phyloP scores from a whole-genome alignment of 1,139 yeast species.

The Taiozyma sp. region DNA sequence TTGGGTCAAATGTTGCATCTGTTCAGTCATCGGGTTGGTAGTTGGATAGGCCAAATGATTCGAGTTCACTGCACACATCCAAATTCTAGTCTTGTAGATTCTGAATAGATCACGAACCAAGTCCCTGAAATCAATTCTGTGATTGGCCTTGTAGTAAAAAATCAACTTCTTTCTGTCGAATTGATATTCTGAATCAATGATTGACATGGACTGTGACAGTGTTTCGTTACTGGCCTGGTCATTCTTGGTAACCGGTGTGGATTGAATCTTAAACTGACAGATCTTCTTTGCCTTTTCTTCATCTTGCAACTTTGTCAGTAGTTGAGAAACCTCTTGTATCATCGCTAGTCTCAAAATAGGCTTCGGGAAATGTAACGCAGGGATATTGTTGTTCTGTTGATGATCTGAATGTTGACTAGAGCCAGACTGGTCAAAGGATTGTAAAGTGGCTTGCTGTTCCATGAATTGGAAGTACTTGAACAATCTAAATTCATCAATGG shows the following conservation, averaged over 20 bases:
- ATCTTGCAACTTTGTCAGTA: conserved; percentile 31
- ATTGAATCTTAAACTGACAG: conserved; percentile 30
- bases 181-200: conserved; percentile 85
- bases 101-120: conserved; percentile 89
- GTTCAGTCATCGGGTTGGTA: not conserved
- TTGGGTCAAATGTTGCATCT: not conserved
- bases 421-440: conserved; percentile 20
- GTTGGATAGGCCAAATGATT: conserved; percentile 1
- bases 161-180: conserved; percentile 92
- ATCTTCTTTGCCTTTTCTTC: conserved; percentile 45
- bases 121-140: conserved; percentile 90
- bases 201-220: conserved; percentile 34
- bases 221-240: conserved; percentile 12
- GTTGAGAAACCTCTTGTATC: conserved; percentile 32
- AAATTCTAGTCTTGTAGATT: conserved; percentile 91
- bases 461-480: conserved; percentile 56
- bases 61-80: conserved; percentile 82
- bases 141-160: conserved; percentile 69
- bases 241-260: conserved; percentile 9
- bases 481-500: conserved; percentile 74
- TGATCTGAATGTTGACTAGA: conserved; percentile 18
- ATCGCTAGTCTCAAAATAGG: conserved; percentile 57
- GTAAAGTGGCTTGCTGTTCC: conserved; percentile 47
- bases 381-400: conserved; percentile 23
- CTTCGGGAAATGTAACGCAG: conserved; percentile 46